These are phyloP conservation scores for Stentor roeselii DNA, from an alignment of 73 alveolate genomes.

Conservation along the genomic window DNA sequence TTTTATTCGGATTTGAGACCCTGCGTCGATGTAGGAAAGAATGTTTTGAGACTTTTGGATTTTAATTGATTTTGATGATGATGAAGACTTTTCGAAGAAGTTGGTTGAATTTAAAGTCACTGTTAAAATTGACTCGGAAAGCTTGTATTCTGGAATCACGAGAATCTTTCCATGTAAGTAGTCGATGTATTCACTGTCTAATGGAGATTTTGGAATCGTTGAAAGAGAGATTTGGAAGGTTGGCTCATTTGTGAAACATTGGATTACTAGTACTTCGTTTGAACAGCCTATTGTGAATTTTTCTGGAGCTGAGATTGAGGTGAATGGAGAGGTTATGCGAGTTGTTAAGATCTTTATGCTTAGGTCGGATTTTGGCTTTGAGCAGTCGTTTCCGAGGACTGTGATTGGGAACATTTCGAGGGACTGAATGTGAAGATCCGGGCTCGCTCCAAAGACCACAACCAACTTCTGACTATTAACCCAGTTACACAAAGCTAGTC, in stretches of 20 bases:
- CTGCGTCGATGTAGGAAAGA: not conserved
- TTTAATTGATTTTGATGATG: not conserved
- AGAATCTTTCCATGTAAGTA: not conserved
- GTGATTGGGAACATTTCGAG: not conserved
- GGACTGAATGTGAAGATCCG: not conserved
- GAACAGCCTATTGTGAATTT: not conserved
- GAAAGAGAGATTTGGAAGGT: too few relatives aligned
- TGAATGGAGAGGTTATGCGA: not conserved
- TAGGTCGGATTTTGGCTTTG: not conserved
- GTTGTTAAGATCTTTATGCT: not conserved
- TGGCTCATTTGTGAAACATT: not conserved
- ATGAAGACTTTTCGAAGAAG: not conserved
- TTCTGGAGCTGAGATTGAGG: not conserved
- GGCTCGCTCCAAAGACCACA: not conserved
- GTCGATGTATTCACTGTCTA: not conserved
- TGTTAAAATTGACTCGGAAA: not conserved
- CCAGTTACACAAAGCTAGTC: not conserved
- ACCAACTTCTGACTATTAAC: not conserved
- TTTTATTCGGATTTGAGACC: not conserved
- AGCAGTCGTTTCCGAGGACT: not conserved
- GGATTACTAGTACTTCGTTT: not conserved
- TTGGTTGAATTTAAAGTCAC: not conserved
- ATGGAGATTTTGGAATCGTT: not conserved
- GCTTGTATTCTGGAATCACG: not conserved
- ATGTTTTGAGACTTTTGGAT: too few relatives aligned